phyloP scores from a whole-genome alignment of 1,139 yeast species.

The Hansenula anomala region DNA sequence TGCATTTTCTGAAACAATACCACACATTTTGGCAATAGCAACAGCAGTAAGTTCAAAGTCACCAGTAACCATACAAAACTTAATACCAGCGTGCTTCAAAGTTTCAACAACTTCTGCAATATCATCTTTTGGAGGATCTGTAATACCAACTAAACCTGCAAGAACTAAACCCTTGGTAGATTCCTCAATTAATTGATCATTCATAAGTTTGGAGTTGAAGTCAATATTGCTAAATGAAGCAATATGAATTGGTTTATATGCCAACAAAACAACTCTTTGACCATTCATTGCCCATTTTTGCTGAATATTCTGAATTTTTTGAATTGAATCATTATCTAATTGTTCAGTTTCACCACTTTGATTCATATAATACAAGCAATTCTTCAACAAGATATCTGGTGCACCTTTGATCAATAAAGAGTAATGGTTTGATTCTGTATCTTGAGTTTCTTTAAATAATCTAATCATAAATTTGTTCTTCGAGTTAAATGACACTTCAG shows the following conservation, averaged over 20 bases:
- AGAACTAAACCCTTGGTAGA: slow-evolving; percentile 17
- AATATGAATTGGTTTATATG: slow-evolving; percentile 22
- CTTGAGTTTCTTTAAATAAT: slow-evolving; percentile 13
- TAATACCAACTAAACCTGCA: slow-evolving; percentile 43
- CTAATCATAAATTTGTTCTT: slow-evolving; percentile 45
- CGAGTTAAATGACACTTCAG: slow-evolving; percentile 41
- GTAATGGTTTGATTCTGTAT: slow-evolving; percentile 18
- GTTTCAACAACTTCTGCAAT: slow-evolving; percentile 35
- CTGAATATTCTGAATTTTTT: slow-evolving; percentile 32
- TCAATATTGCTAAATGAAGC: slow-evolving; percentile 6
- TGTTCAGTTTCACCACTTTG: slow-evolving; percentile 11
- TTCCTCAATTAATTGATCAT: slow-evolving; percentile 10
- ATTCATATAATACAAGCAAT: slow-evolving; percentile 26
- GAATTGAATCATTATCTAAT: slow-evolving; percentile 18
- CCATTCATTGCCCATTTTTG: slow-evolving; percentile 38
- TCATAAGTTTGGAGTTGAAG: slow-evolving; percentile 8
- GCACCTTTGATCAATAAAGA: slow-evolving; percentile 43
- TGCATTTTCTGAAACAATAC: slow-evolving; percentile 30
- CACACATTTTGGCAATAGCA: slow-evolving; percentile 44
- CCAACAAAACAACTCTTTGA: slow-evolving; percentile 41
- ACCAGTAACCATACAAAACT: slow-evolving; percentile 50
- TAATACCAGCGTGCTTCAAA: slow-evolving; percentile 44
- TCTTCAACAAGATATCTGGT: slow-evolving; percentile 40
- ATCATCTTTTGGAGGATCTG: slow-evolving; percentile 47
- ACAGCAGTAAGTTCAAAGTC: slow-evolving; percentile 50